These are phyloP conservation scores for Madurella fahalii DNA, from an alignment of 2,329 filamentous ascomycete species.

Conservation along the genomic window DNA sequence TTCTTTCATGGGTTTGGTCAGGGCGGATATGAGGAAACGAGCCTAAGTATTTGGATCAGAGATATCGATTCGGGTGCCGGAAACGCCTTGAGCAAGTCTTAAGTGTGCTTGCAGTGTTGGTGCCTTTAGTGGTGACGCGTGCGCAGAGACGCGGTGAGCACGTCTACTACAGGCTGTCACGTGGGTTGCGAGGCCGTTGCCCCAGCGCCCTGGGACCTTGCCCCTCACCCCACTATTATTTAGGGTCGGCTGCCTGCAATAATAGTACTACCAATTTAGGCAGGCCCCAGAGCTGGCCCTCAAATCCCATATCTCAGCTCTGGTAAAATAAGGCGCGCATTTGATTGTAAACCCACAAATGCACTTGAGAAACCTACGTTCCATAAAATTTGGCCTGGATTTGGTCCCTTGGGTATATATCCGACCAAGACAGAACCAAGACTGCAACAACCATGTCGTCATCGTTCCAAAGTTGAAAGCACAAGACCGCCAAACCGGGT, in stretches of 20 bases:
- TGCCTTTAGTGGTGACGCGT: background rate
- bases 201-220: background rate
- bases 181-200: constrained; percentile 12
- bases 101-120: background rate
- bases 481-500: background rate
- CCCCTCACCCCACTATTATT: background rate
- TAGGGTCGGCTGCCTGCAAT: no score
- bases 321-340: no score
- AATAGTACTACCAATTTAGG: no score
- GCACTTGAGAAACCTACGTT: no score
- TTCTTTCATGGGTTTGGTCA: constrained; percentile 8
- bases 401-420: no score
- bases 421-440: background rate
- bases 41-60: background rate
- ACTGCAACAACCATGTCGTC: background rate
- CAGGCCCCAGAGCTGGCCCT: no score
- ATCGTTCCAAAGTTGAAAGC: background rate
- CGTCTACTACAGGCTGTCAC: constrained; percentile 23
- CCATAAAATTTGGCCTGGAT: no score
- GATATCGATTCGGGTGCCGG: background rate
- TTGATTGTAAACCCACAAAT: no score
- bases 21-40: background rate
- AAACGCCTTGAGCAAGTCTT: background rate
- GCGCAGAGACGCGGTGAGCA: constrained; percentile 2
- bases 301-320: no score